A percentile compares a stretch with the other conserved stretches of the same genome.
Evolutionary conservation across 2,329 filamentous ascomycete species (phyloP).

Genomic region (Trichoderma lentiforme): DNA sequence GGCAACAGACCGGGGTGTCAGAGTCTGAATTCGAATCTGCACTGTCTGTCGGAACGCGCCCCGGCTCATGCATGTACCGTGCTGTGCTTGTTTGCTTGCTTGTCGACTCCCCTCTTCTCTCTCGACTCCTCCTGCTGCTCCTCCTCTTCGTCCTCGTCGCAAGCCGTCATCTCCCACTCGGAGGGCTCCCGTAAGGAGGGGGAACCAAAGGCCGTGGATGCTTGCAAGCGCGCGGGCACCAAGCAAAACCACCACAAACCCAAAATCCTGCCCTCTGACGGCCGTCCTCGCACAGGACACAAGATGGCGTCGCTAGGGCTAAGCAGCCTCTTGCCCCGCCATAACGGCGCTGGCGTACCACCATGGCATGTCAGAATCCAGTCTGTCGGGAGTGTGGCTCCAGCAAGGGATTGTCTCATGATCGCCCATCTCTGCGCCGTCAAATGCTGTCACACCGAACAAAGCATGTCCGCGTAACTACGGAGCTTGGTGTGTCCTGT

Average conservation of each 20-base stretch:
- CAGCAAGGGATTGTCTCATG: slow-evolving; percentile 21
- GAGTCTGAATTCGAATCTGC: not conserved
- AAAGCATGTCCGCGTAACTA: slow-evolving; percentile 9
- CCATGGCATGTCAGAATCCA: slow-evolving; percentile 17
- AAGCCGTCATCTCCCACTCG: not conserved
- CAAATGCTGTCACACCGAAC: slow-evolving; percentile 14
- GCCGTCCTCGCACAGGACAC: not conserved
- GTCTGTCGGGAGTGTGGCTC: slow-evolving; percentile 18
- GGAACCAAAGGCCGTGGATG: not conserved
- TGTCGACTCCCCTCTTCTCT: not conserved
- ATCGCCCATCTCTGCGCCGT: slow-evolving; percentile 17
- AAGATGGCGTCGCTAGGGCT: slow-evolving; percentile 15
- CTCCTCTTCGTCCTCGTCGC: not conserved
- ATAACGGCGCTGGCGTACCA: slow-evolving; percentile 18
- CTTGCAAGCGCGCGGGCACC: slow-evolving; percentile 14
- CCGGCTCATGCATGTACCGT: not conserved
- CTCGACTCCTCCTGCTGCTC: not conserved
- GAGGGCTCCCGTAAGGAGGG: not conserved
- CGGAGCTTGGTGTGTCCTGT: not conserved
- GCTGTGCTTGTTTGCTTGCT: not conserved
- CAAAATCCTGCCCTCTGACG: slow-evolving; percentile 12
- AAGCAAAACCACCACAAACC: not conserved
- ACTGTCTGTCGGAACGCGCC: slow-evolving; percentile 14
- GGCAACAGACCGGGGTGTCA: not conserved
- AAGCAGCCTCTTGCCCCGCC: slow-evolving; percentile 19